Evolutionary conservation across 2,329 filamentous ascomycete genomes (phyloP), one percentile per base, ranked within the genome.

Genomic region (Calcarisporium arbuscula): DNA sequence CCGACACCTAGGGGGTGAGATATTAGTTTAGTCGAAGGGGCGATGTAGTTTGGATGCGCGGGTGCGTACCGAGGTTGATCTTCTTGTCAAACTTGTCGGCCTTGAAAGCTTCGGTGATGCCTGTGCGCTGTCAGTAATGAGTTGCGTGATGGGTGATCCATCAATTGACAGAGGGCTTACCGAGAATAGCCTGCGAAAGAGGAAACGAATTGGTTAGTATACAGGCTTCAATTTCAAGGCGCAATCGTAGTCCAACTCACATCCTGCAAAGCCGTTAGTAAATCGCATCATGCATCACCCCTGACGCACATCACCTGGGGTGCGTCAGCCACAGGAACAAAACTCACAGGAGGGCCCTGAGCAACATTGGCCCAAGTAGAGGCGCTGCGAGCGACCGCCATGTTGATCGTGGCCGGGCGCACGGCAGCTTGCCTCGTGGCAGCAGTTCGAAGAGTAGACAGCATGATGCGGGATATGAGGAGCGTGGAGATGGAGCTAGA

Each of bases 41-140:
- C 33, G 32, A 38, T 25, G 14, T 14, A 25, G 14, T 25, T 9
- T 25, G 14, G 14, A 14, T 25, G 22, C 22, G 22, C 22, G 36
- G 28, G 19, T 38, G 52, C 74, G 56, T 68, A 84, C 85, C 92
- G 43, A 98, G 72, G 72, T 96, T 96, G 74, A 98, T 96, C 80
- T 96, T 98, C 72, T 95, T 80, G 45, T 79, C 70, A 65, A 94
- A 90, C 55, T 72, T 76, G 63, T 98, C 92, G 65, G 89, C 89
- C 77, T 96, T 98, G 84, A 92, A 98, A 42, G 92, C 92, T 71
- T 98, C 92, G 45, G 92, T 96, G 68, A 98, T 88, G 62, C 85
- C 83, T 82, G 47, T 16, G 34, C 34, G 51, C 27, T 22, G 36
- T 32, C 39, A 40, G 28, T 34, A 28, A 20, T 26, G 20, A 14